Evolutionary conservation across 805 yeast genomes (phyloP), one percentile per base, ranked within the genome.

Genomic region (Lachancea cidri): DNA sequence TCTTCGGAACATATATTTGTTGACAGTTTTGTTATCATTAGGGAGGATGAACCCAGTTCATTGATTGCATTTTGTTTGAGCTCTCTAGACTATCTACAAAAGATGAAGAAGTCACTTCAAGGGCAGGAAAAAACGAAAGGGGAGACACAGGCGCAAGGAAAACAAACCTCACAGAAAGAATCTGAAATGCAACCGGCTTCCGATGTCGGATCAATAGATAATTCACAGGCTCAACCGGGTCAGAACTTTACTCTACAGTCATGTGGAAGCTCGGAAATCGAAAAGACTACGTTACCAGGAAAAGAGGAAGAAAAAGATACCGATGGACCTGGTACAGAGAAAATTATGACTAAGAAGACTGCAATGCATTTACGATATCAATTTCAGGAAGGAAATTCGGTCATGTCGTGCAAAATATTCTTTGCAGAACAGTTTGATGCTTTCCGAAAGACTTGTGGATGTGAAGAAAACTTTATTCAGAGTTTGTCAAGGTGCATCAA

Each of bases 391-490:
- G 94, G 89, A 0, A 72, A 73, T 29, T 84, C 96, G 0, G 76
- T 77, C 14, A 71, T 93, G 50, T 84, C 96, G 3, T 93, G 99
- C 65, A 91, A 91, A 62, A 83, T 94, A 5, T 93, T 91, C 59
- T 93, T 83, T 68, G 85, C 96, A 4, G 98, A 91, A 54, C 98
- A 93, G 58, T 93, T 93, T 66, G 97, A 91, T 57, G 97, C 98
- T 0, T 81, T 93, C 52, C 70, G 98, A 42, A 73, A 78, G 43
- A 81, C 85, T 22, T 91, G 97, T 68, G 88, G 86, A 1, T 77
- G 81, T 42, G 78, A 78, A 43, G 82, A 76, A 4, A 75, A 74
- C 50, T 93, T 82, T 50, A 78, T 93, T 31, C 96, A 88, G 58
- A 88, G 97, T 62, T 72, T 94, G 35, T 81, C 96, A 4, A 67